Evolutionary conservation across 345 rosid species (phyloP), one percentile per base, ranked within the genome.

Genomic region (Gossypioides kirkii): DNA sequence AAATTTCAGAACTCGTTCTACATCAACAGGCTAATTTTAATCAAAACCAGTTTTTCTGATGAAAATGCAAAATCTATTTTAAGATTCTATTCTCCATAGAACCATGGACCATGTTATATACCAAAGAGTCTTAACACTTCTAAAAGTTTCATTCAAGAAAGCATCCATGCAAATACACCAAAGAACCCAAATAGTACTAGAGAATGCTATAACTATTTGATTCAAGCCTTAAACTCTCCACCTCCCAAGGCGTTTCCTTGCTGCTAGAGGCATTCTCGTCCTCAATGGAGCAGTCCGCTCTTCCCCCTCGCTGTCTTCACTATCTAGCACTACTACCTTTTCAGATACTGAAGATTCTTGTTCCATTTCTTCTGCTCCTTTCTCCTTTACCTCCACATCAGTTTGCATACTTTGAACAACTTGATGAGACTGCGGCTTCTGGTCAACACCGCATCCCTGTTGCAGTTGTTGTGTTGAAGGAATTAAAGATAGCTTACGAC

Each of bases 271-370:
- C 76, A 79, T 70, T 72, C 77, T 80, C 45, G 70, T 71, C 82
- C 86, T 83, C 41, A 20, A 22, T 36, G 75, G 61, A 69, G 74
- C 77, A 46, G 67, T 75, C 53, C 66, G 75, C 22, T 22, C 81
- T 76, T 90, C 94, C 18, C 85, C 88, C 71, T 85, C 97, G 32
- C 94, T 89, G 4, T 90, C 97, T 77, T 93, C 97, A 54, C 97
- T 89, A 76, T 93, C 97, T 61, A 80, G 76, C 71, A 91, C 93
- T 11, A 93, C 83, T 63, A 84, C 72, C 14, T 82, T 61, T 53
- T 88, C 96, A 60, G 79, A 45, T 68, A 79, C 13, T 17, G 76
- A 76, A 68, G 80, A 47, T 74, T 78, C 88, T 74, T 55, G 6
- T 55, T 76, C 86, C 25, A 28, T 16, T 10, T 79, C 89, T 73